phyloP scores from a whole-genome alignment of 768 basidiomycete species.

The Rossbeevera mucosa region DNA sequence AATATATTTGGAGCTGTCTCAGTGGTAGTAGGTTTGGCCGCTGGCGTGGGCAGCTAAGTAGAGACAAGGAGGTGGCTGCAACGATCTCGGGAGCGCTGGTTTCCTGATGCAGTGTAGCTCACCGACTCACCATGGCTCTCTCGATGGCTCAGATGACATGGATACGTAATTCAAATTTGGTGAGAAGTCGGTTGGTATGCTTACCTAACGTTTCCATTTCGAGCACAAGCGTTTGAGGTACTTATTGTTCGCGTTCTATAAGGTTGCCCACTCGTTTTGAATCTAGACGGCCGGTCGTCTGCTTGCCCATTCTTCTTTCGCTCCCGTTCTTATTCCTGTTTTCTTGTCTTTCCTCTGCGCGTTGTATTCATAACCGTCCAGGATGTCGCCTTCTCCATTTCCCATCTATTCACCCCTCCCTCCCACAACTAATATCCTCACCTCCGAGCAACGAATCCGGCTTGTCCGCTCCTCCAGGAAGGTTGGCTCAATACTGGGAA shows the following conservation, averaged over 20 bases:
- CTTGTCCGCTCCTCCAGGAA: slow-evolving; percentile 38
- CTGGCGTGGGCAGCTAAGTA: not conserved
- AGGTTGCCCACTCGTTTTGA: slow-evolving; percentile 5
- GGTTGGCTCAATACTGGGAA: slow-evolving; percentile 33
- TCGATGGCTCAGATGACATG: not conserved
- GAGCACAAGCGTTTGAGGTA: slow-evolving; percentile 11
- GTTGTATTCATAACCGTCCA: slow-evolving; percentile 5
- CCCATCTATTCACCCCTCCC: slow-evolving; percentile 23
- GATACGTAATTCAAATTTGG: not conserved
- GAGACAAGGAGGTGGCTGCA: not conserved
- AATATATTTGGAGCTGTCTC: not conserved
- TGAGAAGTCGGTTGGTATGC: not conserved
- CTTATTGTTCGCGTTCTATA: slow-evolving; percentile 6
- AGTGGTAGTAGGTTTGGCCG: too few species aligned
- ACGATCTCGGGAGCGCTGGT: not conserved
- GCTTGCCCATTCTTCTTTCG: not conserved
- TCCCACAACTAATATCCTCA: slow-evolving; percentile 33
- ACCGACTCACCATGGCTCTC: not conserved
- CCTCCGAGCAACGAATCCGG: slow-evolving; percentile 29
- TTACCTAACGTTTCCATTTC: slow-evolving; percentile 15
- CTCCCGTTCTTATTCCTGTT: not conserved
- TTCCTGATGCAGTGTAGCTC: not conserved
- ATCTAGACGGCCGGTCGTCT: not conserved
- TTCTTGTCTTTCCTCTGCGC: not conserved
- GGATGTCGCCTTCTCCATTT: slow-evolving; percentile 23